Base-by-base conservation (phyloP, 345 rosid species). In the Passiflora organensis region DNA sequence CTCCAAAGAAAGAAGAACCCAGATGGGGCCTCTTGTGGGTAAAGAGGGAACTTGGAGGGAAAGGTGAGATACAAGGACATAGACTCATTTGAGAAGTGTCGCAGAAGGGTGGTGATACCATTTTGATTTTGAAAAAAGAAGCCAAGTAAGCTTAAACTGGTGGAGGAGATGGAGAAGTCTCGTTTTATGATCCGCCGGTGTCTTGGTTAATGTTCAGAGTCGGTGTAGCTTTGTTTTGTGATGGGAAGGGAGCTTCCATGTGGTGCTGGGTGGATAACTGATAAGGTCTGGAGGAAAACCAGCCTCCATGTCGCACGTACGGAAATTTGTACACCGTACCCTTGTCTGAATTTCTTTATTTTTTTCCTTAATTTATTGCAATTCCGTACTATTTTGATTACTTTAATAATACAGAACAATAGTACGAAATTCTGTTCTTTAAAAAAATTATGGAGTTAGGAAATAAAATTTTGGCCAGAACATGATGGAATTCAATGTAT, bases 21-120 rank as follows among this genome's bases (percentile, higher is more conserved):
- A 63, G 65, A 13, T 56, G 62, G 61, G 67, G 64, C 5, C 64
- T 71, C 16, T 58, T 76, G 28, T 48, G 8, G 15, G 72, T 23
- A 62, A 73, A 32, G 57, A 69, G 49, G 67, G 59, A 77, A 10
- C 69, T 74, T 15, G 80, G 67, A 56, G 78, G 41, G 50, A 69
- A 60, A 6, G 59, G 66, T 8, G 84, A 71, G 52, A 69, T 54
- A n/a, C 76, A 74, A 15, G 59, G 69, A 49, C 56, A 47, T 47
- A 17, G 71, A 37, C 77, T 70, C 18, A 73, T 48, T 24, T 66
- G 64, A 6, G 50, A 23, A 8, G 58, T 71, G 44, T 80, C 79
- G 21, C 73, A 74, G 14, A 79, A 60, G 9, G 68, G n/a, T 48
- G 28, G 71, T 13, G 79, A 73, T 51, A 72, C 83, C 89, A 80